Conservation (phyloP, 768 basidiomycete genomes). For the Tricholoma hemisulphureum region DNA sequence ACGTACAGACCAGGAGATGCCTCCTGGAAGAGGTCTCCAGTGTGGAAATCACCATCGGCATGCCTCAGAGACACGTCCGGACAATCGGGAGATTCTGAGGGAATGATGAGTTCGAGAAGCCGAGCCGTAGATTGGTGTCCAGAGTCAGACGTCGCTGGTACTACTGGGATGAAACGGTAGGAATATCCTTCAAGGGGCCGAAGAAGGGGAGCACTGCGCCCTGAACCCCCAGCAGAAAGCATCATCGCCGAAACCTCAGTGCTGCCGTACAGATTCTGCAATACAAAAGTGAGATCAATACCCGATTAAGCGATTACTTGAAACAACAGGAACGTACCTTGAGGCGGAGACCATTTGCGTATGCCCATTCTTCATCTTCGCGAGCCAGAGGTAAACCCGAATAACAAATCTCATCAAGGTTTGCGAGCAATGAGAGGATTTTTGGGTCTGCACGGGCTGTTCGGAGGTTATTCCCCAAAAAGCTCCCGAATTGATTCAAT, state of each 20-base stretch:
- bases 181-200: constrained; percentile 58
- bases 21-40: constrained; percentile 66
- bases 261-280: constrained; percentile 75
- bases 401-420: constrained; percentile 64
- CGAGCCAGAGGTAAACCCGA: constrained; percentile 60
- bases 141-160: constrained; percentile 34
- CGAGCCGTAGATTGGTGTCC: constrained; percentile 46
- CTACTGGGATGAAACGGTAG: constrained; percentile 65
- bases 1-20: constrained; percentile 47
- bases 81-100: constrained; percentile 56
- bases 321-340: constrained; percentile 43
- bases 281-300: constrained; percentile 22
- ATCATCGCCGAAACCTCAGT: constrained; percentile 80
- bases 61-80: constrained; percentile 51
- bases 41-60: constrained; percentile 63
- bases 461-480: constrained; percentile 59
- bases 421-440: constrained; percentile 53
- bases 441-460: constrained; percentile 45
- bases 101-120: constrained; percentile 59
- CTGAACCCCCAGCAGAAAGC: constrained; percentile 53
- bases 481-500: constrained; percentile 71
- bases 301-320: constrained; percentile 13
- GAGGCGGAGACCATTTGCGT: constrained; percentile 59
- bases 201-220: constrained; percentile 50
- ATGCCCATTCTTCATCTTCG: constrained; percentile 77